Evolutionary conservation across 441 rosid genomes (phyloP).

Genomic region (Eruca vesicaria): DNA sequence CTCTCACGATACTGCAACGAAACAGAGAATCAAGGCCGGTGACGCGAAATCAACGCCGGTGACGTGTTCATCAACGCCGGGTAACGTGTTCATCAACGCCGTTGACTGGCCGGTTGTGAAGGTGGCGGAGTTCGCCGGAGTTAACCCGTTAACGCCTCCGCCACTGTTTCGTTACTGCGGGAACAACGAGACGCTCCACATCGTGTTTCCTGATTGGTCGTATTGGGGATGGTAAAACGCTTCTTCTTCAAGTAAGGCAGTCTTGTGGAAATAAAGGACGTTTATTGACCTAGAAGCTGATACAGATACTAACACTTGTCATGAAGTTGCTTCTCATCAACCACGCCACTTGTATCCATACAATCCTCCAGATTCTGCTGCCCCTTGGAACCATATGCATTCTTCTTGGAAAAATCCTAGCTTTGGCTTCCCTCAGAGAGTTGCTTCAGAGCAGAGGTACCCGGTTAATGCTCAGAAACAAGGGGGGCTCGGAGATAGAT

Average conservation of each 20-base stretch:
- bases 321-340: constrained; percentile 33
- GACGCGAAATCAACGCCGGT: no score
- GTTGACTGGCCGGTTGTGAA: constrained; percentile 38
- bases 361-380: constrained; percentile 44
- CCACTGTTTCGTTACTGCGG: constrained; percentile 38
- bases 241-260: constrained; percentile 39
- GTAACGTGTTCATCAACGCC: no score
- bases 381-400: constrained; percentile 52
- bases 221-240: constrained; percentile 39
- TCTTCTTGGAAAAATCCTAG: constrained; percentile 56
- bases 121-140: constrained; percentile 30
- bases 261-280: constrained; percentile 50
- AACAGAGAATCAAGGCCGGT: no score
- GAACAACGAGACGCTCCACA: constrained; percentile 36
- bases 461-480: constrained; percentile 54
- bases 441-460: constrained; percentile 48
- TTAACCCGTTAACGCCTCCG: neutral
- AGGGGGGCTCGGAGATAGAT: constrained; percentile 50
- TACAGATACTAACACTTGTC: constrained; percentile 43
- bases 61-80: no score
- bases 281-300: constrained; percentile 47
- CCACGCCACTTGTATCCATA: no score
- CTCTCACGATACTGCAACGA: no score
- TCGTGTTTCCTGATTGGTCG: constrained; percentile 42
- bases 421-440: constrained; percentile 54